phyloP scores from a whole-genome alignment of 805 yeast genomes.

The Sugiyamaella qingdaonensis region DNA sequence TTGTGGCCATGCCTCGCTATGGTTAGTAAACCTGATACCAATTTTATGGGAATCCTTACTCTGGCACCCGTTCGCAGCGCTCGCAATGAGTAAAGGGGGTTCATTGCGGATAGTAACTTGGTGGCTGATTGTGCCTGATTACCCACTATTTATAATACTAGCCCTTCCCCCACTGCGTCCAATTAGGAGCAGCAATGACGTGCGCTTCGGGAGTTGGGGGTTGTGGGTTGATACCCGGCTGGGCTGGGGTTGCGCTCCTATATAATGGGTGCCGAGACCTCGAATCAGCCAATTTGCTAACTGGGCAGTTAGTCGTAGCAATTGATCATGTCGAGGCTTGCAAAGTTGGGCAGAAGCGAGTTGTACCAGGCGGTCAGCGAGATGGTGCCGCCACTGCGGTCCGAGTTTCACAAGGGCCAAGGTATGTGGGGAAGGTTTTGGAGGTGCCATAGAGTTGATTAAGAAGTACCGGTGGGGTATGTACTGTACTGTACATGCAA shows the following conservation, averaged over 20 bases:
- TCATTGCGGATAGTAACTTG: neutral
- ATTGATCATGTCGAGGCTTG: neutral
- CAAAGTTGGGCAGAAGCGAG: constrained; percentile 4
- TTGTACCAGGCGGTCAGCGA: constrained; percentile 44
- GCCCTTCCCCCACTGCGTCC: neutral
- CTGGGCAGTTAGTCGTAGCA: neutral
- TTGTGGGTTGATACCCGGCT: no score
- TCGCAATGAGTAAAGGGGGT: neutral
- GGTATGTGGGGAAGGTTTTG: constrained; percentile 30
- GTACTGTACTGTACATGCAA: neutral
- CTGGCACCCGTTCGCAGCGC: neutral
- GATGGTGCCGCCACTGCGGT: constrained; percentile 71
- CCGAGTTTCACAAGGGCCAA: constrained; percentile 83
- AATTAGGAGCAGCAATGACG: neutral
- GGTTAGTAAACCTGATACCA: neutral
- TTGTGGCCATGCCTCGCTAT: constrained; percentile 13
- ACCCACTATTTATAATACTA: neutral
- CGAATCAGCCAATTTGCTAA: neutral
- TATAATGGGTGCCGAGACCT: no score
- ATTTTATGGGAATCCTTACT: neutral
- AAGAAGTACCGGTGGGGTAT: no score
- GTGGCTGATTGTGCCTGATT: no score
- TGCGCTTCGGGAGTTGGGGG: neutral
- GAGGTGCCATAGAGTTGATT: no score
- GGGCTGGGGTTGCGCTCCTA: no score